These are phyloP conservation scores for Beauveria asiatica DNA, from an alignment of 2,329 filamentous ascomycete genomes.

Conservation along the genomic window DNA sequence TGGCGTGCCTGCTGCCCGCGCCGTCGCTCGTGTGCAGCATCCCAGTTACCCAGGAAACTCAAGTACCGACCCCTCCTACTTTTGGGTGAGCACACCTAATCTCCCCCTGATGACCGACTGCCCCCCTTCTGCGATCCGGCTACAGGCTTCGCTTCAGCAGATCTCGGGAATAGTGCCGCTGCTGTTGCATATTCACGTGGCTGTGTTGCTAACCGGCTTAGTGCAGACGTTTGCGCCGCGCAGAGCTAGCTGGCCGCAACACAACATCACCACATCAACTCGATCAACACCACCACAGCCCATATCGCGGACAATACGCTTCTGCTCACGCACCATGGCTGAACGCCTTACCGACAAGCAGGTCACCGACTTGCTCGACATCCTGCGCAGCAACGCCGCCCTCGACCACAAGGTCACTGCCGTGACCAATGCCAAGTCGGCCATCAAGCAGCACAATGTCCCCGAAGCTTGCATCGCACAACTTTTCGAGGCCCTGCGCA, in stretches of 20 bases:
- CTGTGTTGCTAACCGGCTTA: background rate
- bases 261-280: background rate
- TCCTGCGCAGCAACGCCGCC: conserved; percentile 53
- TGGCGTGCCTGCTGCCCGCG: conserved; percentile 4
- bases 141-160: background rate
- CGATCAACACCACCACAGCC: background rate
- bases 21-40: background rate
- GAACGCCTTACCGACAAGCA: conserved; percentile 52
- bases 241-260: background rate
- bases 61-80: conserved; percentile 8
- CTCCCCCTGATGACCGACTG: conserved; percentile 4
- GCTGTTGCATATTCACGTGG: background rate
- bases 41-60: background rate
- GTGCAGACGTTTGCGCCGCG: background rate
- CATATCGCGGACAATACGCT: background rate
- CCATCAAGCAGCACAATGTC: conserved; percentile 88
- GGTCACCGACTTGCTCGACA: conserved; percentile 43
- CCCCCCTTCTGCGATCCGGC: background rate
- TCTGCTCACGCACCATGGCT: conserved; percentile 30
- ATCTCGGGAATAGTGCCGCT: background rate
- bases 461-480: conserved; percentile 62
- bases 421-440: conserved; percentile 70
- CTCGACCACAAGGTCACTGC: conserved; percentile 63
- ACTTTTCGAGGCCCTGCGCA: conserved; percentile 74
- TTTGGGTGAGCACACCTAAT: conserved; percentile 10